Base-by-base conservation (phyloP, 805 yeast species). In the Tetrapisispora taiwanensis region DNA sequence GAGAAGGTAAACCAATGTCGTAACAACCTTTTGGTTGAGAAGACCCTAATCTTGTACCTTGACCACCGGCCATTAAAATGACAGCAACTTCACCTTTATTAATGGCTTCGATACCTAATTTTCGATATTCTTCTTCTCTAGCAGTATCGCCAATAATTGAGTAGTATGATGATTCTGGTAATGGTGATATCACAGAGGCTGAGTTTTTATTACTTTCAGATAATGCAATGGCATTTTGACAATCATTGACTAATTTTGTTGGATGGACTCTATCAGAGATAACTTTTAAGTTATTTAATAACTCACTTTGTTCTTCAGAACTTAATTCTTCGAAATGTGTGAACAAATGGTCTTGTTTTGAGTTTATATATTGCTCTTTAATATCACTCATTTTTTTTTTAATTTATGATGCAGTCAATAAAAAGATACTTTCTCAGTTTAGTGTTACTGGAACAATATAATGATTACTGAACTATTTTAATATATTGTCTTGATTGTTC, bases 51-150 rank as follows among this genome's bases (percentile, higher is more conserved):
- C 99, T 74, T 7, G 97, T 84, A 28, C 99, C 99, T 65, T 92
- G 98, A 41, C 99, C 99, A 45, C 99, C 99, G 12, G 99, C 97
- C 84, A 92, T 82, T 42, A 92, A 70, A 36, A 92, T 71, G 5
- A 92, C 90, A 30, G 87, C 98, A 20, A 90, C 97, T 56, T 83
- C 76, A 50, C 81, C 81, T 13, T 69, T 62, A 15, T 75, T 63
- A 43, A 92, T 81, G 27, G 90, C 84, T 22, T 76, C 68, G 15
- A 81, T 62, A 13, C 98, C 99, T 14, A 66, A 35, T 2, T 62
- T 45, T 19, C 55, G 52, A 77, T 81, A 82, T 56, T 73, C 64
- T 9, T 48, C 46, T 7, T 57, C 47, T 24, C 60, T 48, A 8
- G 60, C 54, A 12, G 48, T 49, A 30, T 61, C 53, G 7, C 56